Evolutionary conservation across 805 yeast species (phyloP), one percentile per base, ranked within the genome.

Genomic region (Schwanniomyces polymorphus): DNA sequence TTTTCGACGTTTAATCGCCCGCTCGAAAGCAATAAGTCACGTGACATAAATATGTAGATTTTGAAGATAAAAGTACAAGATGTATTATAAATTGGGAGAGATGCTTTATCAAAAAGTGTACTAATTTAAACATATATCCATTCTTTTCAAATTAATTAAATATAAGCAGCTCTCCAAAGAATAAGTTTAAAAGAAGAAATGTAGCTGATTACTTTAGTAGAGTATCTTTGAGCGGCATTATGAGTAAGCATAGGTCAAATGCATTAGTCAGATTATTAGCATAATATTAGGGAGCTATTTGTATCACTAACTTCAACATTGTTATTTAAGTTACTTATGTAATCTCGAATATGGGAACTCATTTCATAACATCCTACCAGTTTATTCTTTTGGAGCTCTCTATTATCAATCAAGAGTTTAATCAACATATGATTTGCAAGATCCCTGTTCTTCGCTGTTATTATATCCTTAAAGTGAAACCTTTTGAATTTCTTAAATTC

Each of bases 401-500:
- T 27, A 34, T 44, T 29, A 26, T 37, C 35, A 16, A 44, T 34
- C 10, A 47, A 34, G n/a, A 47, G 26, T 27, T 53, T 53, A 41
- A 51, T 37, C 17, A 54, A 41, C 41, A 55, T 41, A 34, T 50
- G 55, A 38, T 54, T 51, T 16, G 48, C 33, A 7, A 56, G 9
- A 33, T 45, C 46, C 27, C 50, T 37, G 23, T 46, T 41, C 18
- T 42, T 38, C 2, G 25, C 16, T 3, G 38, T 40, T 21, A 44
- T 14, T 26, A 39, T 33, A 28, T 40, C 31, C n/a, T 29, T 37
- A 7, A 44, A 33, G 12, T 61, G 60, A 43, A 65, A 58, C 41
- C 52, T 50, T 44, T 55, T 55, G 43, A 65, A 64, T 47, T 58
- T 60, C 42, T 55, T 59, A 12, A 57, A 51, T 8, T 66, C 71